These are phyloP conservation scores for Hypoxylon fuscum DNA, from an alignment of 495 filamentous ascomycete genomes.

Conservation along the genomic window DNA sequence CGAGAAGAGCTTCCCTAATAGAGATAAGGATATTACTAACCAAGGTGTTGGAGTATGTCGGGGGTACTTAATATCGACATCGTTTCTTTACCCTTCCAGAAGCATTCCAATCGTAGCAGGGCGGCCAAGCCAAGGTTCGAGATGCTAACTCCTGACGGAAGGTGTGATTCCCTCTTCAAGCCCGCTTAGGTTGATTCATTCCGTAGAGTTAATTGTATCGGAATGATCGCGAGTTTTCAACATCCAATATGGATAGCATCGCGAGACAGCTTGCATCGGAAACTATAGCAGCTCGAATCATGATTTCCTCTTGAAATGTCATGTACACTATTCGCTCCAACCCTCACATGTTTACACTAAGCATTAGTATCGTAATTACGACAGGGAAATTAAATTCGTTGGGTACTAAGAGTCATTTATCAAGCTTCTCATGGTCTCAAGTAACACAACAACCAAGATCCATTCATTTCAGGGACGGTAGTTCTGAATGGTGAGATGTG, in stretches of 20 bases:
- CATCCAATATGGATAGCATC: slow-evolving; percentile 4
- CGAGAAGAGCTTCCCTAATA: not conserved
- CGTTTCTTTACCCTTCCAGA: slow-evolving; percentile 5
- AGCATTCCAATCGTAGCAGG: slow-evolving; percentile 2
- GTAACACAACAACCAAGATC: not conserved
- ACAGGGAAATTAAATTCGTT: no score
- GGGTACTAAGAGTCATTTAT: no score
- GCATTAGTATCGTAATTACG: slow-evolving; percentile 4
- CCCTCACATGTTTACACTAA: slow-evolving; percentile 31
- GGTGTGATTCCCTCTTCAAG: slow-evolving; percentile 22
- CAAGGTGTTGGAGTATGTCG: not conserved
- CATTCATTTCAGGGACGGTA: not conserved
- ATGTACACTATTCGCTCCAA: slow-evolving; percentile 6
- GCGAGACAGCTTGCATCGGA: not conserved
- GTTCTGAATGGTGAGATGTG: not conserved
- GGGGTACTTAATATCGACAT: not conserved
- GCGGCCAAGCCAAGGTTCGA: slow-evolving; percentile 25
- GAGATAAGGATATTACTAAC: slow-evolving; percentile 4
- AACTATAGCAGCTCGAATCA: slow-evolving; percentile 10
- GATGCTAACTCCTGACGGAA: slow-evolving; percentile 35
- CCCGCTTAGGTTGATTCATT: not conserved
- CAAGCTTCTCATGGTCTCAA: not conserved
- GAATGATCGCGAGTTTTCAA: slow-evolving; percentile 10
- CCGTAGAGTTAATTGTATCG: not conserved
- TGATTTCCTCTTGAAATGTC: not conserved